Conservation (phyloP, 2,329 filamentous ascomycete species). For the Emmonsiellopsis sp. region DNA sequence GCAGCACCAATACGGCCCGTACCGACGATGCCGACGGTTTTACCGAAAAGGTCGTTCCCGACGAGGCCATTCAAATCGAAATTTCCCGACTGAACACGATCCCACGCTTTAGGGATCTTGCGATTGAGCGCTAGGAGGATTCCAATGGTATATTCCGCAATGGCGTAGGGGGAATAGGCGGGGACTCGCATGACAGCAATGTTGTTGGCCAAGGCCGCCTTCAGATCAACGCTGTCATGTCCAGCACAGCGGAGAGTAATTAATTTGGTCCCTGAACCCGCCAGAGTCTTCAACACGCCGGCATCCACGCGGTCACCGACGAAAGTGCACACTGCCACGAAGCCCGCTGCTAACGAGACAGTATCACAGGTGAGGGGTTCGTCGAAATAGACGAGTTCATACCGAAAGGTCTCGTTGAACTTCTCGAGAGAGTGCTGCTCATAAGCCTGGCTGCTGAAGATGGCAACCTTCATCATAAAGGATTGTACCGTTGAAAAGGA, state of each 20-base stretch:
- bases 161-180: slow-evolving; percentile 59
- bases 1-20: slow-evolving; percentile 57
- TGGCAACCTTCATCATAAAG: slow-evolving; percentile 45
- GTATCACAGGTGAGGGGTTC: slow-evolving; percentile 49
- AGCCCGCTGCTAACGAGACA: slow-evolving; percentile 42
- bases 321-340: slow-evolving; percentile 56
- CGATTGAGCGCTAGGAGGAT: slow-evolving; percentile 59
- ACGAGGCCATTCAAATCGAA: slow-evolving; percentile 53
- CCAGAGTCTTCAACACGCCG: slow-evolving; percentile 43
- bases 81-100: slow-evolving; percentile 59
- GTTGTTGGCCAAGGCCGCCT: slow-evolving; percentile 43
- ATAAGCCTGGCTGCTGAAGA: slow-evolving; percentile 58
- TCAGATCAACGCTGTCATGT: slow-evolving; percentile 58
- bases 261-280: slow-evolving; percentile 43
- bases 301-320: slow-evolving; percentile 54
- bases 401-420: slow-evolving; percentile 27
- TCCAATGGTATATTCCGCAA: slow-evolving; percentile 61
- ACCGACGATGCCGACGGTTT: slow-evolving; percentile 58
- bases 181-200: slow-evolving; percentile 58
- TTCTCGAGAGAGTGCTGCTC: slow-evolving; percentile 47
- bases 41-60: slow-evolving; percentile 51
- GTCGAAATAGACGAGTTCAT: slow-evolving; percentile 49
- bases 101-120: slow-evolving; percentile 58
- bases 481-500: too few species aligned
- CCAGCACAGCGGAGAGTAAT: slow-evolving; percentile 59